Evolutionary conservation across 2,329 filamentous ascomycete species (phyloP).

Genomic region (Fusarium tricinctum): DNA sequence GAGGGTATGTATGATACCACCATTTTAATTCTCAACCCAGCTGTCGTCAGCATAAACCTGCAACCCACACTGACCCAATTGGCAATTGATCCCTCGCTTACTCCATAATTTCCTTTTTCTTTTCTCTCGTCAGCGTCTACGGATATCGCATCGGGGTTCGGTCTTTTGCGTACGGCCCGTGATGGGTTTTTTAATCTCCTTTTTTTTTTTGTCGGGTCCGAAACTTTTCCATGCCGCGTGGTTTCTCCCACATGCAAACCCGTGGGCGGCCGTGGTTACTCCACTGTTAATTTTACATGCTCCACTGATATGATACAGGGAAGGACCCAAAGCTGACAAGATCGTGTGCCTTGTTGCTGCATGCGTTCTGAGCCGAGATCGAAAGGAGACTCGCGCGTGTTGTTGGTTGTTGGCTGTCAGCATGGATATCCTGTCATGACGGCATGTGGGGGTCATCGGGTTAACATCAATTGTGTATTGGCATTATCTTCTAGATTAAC

Average conservation of each 20-base stretch:
- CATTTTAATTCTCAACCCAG: not conserved
- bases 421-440: conserved; percentile 1
- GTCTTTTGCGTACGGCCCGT: not conserved
- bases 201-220: not conserved
- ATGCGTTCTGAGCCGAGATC: not conserved
- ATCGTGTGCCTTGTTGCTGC: not conserved
- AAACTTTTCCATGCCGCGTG: not conserved
- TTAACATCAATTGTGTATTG: conserved; percentile 13
- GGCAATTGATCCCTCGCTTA: not conserved
- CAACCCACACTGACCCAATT: not conserved
- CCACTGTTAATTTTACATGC: not conserved
- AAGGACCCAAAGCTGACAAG: not conserved
- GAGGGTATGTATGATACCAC: not conserved
- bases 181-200: not conserved
- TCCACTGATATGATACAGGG: not conserved
- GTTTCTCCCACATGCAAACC: not conserved
- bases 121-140: not conserved
- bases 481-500: conserved; percentile 26
- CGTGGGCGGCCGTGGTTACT: not conserved
- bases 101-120: not conserved
- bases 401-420: not conserved
- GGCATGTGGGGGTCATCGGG: not conserved
- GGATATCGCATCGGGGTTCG: not conserved
- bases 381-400: not conserved
- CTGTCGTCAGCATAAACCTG: not conserved